Conservation (phyloP, 768 basidiomycete species). For the Amanita subjunquillea region DNA sequence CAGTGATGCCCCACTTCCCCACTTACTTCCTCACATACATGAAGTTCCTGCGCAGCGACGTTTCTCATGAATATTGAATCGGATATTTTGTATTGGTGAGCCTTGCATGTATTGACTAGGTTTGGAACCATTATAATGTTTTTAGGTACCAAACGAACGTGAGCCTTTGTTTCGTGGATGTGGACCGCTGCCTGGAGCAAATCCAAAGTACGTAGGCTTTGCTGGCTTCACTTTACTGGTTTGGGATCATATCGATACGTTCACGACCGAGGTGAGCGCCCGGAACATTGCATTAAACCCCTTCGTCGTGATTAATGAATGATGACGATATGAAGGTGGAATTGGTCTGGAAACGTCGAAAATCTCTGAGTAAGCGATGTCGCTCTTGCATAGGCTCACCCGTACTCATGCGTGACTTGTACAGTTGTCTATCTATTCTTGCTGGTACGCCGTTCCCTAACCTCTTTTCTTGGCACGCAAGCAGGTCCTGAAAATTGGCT, state of each 20-base stretch:
- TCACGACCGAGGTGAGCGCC: constrained; percentile 29
- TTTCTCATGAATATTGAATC: background rate
- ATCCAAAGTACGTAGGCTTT: constrained; percentile 38
- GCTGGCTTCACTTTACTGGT: constrained; percentile 39
- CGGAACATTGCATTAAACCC: background rate
- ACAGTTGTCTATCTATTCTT: constrained; percentile 34
- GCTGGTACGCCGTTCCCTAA: constrained; percentile 18
- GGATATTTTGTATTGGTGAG: constrained; percentile 2
- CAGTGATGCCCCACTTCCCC: background rate
- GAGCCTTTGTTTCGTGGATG: background rate
- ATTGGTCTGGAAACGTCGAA: constrained; percentile 41
- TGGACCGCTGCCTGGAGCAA: background rate
- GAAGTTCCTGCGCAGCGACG: background rate
- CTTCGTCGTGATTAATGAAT: background rate
- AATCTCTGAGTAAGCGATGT: constrained; percentile 29
- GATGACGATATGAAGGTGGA: constrained; percentile 24
- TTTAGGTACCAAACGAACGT: constrained; percentile 4
- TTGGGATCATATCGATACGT: constrained; percentile 49
- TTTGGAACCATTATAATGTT: background rate
- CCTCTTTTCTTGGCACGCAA: background rate
- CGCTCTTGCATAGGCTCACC: background rate
- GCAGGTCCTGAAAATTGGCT: background rate
- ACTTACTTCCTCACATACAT: background rate
- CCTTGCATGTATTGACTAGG: background rate
- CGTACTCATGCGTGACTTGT: background rate